Evolutionary conservation across 2,329 filamentous ascomycete species (phyloP).

Genomic region (Fusarium transvaalense): DNA sequence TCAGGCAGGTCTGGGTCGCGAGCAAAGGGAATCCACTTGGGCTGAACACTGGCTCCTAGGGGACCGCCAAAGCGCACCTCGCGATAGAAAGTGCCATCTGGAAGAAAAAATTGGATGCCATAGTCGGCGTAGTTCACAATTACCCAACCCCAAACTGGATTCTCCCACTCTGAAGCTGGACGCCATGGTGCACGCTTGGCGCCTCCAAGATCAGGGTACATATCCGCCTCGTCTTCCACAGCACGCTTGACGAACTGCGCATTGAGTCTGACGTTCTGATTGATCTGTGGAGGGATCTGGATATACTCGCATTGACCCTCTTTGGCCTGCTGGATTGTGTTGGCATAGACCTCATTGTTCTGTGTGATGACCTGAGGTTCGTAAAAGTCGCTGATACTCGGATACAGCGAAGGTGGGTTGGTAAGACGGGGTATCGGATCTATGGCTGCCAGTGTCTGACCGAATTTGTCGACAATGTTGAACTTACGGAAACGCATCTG

Average conservation of each 20-base stretch:
- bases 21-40: not conserved
- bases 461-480: conserved; percentile 3
- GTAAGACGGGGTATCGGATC: not conserved
- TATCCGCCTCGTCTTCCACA: not conserved
- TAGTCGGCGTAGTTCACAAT: conserved; percentile 57
- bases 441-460: not conserved
- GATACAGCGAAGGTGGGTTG: not conserved
- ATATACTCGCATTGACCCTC: no score
- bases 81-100: not conserved
- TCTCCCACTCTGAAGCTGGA: conserved; percentile 52
- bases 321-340: no score
- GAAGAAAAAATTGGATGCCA: conserved; percentile 53
- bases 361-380: not conserved
- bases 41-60: not conserved
- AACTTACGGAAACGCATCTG: not conserved
- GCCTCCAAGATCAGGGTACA: not conserved
- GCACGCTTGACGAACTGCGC: not conserved
- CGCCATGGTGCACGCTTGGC: conserved; percentile 10
- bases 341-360: not conserved
- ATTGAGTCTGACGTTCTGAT: not conserved
- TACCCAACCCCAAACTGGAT: conserved; percentile 58
- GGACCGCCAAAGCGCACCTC: not conserved
- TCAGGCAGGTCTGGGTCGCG: not conserved
- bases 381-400: not conserved
- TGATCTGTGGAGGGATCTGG: not conserved